Conservation (phyloP, 495 filamentous ascomycete genomes). For the Lasiosphaeria hispida region DNA sequence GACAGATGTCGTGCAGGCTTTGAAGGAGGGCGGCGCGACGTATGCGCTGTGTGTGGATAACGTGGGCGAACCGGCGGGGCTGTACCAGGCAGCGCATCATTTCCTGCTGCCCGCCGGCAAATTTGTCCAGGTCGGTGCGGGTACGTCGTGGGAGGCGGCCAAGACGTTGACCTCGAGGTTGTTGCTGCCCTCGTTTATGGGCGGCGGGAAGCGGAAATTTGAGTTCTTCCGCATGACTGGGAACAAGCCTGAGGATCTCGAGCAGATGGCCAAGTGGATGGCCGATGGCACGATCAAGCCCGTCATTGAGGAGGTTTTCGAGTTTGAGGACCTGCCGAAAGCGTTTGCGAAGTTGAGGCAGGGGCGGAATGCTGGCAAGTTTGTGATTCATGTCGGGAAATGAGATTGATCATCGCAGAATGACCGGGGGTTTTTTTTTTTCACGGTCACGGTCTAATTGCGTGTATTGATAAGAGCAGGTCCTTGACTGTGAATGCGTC, state of each 20-base stretch:
- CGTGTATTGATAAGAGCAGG: too few relatives aligned
- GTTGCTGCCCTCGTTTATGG: conserved; percentile 55
- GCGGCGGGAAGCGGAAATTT: conserved; percentile 61
- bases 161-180: conserved; percentile 27
- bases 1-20: conserved; percentile 44
- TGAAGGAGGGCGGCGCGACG: conserved; percentile 49
- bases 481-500: too few relatives aligned
- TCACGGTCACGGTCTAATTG: too few relatives aligned
- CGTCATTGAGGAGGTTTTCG: conserved; percentile 55
- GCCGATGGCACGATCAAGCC: conserved; percentile 57
- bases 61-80: conserved; percentile 46
- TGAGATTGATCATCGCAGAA: too few relatives aligned
- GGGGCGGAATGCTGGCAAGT: conserved; percentile 59
- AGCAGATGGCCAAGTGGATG: conserved; percentile 36
- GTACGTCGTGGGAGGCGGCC: conserved; percentile 14
- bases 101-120: conserved; percentile 53
- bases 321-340: conserved; percentile 54
- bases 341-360: conserved; percentile 58
- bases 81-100: conserved; percentile 56
- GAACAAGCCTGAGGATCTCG: conserved; percentile 41
- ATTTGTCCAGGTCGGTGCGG: conserved; percentile 59
- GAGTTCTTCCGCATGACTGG: conserved; percentile 38
- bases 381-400: conserved; percentile 55
- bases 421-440: too few relatives aligned
- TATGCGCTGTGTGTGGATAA: conserved; percentile 64